phyloP scores from a whole-genome alignment of 306 rosid species.

The Fragaria iinumae region DNA sequence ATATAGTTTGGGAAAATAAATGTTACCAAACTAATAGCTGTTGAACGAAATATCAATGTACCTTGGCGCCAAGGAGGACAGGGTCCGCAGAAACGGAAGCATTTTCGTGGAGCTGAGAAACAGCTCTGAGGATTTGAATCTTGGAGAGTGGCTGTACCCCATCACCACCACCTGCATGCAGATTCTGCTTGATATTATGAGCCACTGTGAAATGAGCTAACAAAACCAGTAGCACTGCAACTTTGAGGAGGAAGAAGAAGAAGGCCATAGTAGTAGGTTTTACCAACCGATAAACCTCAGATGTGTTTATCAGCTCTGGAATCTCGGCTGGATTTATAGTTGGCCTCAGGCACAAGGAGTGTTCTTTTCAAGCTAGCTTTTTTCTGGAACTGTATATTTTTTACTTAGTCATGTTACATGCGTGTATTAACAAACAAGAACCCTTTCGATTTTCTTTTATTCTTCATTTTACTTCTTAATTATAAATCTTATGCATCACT shows the following conservation, averaged over 20 bases:
- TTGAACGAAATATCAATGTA: not conserved
- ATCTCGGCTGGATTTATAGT: not conserved
- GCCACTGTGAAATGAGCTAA: too few species aligned
- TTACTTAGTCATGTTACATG: too few species aligned
- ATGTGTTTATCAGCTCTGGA: not conserved
- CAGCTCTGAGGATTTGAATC: constrained; percentile 27
- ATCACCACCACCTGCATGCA: not conserved
- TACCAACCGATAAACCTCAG: not conserved
- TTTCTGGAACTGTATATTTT: not conserved
- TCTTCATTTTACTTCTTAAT: too few species aligned
- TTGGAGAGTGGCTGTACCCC: constrained; percentile 9
- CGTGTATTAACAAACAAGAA: too few species aligned
- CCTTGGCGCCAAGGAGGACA: constrained; percentile 31
- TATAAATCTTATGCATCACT: too few species aligned
- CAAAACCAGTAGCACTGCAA: not conserved
- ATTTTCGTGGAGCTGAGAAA: constrained; percentile 17
- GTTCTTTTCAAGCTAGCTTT: not conserved
- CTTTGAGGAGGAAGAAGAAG: constrained; percentile 4
- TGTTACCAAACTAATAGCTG: not conserved
- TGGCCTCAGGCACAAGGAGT: not conserved
- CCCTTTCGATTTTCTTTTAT: too few species aligned
- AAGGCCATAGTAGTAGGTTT: not conserved
- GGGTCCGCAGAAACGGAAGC: constrained; percentile 28
- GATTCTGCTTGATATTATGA: not conserved
- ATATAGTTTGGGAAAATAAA: not conserved